phyloP scores from a whole-genome alignment of 176 grass and related monocot genomes.

The Dactylis glomerata region DNA sequence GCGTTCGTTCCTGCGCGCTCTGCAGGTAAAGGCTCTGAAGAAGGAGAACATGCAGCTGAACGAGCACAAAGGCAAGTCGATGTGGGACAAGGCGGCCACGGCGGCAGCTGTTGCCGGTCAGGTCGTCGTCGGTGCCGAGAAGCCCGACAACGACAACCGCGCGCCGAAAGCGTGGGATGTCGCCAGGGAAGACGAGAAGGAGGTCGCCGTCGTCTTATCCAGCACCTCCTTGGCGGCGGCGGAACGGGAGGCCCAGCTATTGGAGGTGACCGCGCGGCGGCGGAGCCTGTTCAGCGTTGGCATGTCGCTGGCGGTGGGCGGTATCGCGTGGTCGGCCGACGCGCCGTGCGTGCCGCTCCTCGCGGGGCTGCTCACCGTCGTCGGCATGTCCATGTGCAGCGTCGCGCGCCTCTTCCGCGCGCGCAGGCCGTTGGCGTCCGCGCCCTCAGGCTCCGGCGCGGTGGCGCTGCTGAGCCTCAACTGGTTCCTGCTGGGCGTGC shows the following conservation, averaged over 20 bases:
- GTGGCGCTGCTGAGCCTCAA: conserved; percentile 61
- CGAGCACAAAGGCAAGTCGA: conserved; percentile 37
- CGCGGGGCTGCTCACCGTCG: conserved; percentile 50
- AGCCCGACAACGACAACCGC: neutral
- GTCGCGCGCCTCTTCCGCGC: conserved; percentile 39
- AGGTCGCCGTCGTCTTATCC: neutral
- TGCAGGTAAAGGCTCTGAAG: conserved; percentile 47
- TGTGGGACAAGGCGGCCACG: conserved; percentile 5
- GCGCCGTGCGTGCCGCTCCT: conserved; percentile 53
- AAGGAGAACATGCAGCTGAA: conserved; percentile 56
- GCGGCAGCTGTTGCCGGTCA: neutral
- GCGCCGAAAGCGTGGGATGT: neutral
- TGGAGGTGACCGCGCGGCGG: conserved; percentile 3
- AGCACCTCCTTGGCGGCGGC: neutral
- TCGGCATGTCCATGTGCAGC: conserved; percentile 51
- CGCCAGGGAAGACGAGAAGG: neutral
- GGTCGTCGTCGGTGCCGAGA: neutral
- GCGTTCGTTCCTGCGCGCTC: neutral
- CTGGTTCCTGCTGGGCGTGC: conserved; percentile 62
- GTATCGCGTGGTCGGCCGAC: conserved; percentile 40
- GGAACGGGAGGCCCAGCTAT: neutral
- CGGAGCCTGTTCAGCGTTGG: conserved; percentile 53
- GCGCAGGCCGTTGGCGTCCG: neutral
- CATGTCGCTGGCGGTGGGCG: conserved; percentile 54
- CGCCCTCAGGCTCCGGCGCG: conserved; percentile 19